Percentiles rank a stretch among this genome's conserved stretches.
Conservation (phyloP, 768 basidiomycete genomes). For the Lentinus tigrinus region DNA sequence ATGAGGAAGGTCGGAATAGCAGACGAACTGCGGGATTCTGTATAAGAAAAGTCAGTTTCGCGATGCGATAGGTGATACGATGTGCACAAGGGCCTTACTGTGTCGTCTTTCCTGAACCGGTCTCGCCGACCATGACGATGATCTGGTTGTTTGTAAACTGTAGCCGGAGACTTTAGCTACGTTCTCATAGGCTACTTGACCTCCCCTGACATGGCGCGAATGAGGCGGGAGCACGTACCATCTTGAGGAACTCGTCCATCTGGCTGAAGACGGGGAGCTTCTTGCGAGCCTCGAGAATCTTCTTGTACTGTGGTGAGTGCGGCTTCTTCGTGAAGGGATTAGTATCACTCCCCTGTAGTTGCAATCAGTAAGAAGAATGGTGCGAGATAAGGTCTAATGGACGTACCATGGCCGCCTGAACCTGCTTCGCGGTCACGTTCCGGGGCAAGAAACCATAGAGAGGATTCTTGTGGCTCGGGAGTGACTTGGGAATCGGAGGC, state of each 20-base stretch:
- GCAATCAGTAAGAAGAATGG: not conserved
- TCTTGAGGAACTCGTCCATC: slow-evolving; percentile 90
- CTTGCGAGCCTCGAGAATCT: slow-evolving; percentile 81
- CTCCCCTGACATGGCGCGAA: slow-evolving; percentile 22
- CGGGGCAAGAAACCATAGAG: slow-evolving; percentile 28
- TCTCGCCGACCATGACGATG: slow-evolving; percentile 90
- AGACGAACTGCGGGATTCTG: slow-evolving; percentile 96
- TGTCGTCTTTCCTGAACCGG: slow-evolving; percentile 94
- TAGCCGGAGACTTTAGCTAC: slow-evolving; percentile 27
- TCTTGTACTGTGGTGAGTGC: slow-evolving; percentile 76
- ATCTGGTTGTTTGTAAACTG: slow-evolving; percentile 82
- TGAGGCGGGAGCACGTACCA: slow-evolving; percentile 52
- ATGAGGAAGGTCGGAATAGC: slow-evolving; percentile 90
- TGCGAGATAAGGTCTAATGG: too few relatives aligned
- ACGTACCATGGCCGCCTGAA: slow-evolving; percentile 27
- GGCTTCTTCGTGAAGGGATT: slow-evolving; percentile 90
- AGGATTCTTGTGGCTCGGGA: slow-evolving; percentile 21
- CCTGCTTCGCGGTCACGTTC: slow-evolving; percentile 23
- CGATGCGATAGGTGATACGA: not conserved
- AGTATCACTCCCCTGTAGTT: slow-evolving; percentile 61
- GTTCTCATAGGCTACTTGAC: slow-evolving; percentile 22
- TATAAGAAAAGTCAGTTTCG: not conserved
- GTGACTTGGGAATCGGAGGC: slow-evolving; percentile 15
- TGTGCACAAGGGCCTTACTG: slow-evolving; percentile 53
- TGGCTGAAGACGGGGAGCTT: slow-evolving; percentile 89